A percentile compares a stretch with the other conserved stretches of the same genome.
These are phyloP conservation scores for Phaffia rhodozyma DNA, from an alignment of 1,284 basidiomycete genomes.

Conservation along the genomic window DNA sequence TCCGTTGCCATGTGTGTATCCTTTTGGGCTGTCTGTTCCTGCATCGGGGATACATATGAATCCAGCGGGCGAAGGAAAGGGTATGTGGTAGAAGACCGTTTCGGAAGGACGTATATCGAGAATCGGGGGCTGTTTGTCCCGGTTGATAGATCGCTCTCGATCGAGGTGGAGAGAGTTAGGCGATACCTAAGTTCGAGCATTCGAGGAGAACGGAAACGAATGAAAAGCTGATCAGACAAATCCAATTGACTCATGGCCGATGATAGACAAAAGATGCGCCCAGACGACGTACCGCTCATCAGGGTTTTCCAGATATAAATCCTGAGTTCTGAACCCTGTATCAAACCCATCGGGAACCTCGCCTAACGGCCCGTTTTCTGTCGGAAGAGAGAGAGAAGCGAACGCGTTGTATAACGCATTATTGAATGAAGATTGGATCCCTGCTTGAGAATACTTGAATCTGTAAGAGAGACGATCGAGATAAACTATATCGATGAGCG, in stretches of 20 bases:
- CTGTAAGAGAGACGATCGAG: conserved; percentile 8
- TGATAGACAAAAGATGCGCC: neutral
- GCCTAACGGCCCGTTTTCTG: neutral
- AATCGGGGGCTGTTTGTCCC: neutral
- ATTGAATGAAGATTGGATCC: conserved; percentile 11
- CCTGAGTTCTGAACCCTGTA: conserved; percentile 2
- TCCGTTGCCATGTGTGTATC: no score
- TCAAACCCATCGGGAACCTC: neutral
- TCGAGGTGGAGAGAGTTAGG: neutral
- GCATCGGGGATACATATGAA: neutral
- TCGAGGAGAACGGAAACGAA: neutral
- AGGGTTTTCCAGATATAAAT: conserved; percentile 12
- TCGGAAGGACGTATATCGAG: conserved; percentile 1
- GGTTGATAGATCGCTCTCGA: neutral
- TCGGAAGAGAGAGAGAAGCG: neutral
- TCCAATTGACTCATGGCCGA: neutral
- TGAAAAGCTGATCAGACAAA: neutral
- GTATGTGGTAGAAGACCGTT: neutral
- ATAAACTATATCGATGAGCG: neutral
- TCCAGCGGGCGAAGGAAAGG: neutral
- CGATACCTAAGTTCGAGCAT: conserved; percentile 1
- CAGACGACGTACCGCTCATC: conserved; percentile 12
- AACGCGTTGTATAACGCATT: conserved; percentile 3
- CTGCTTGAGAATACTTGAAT: conserved; percentile 22
- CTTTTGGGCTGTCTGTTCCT: neutral